phyloP scores from a whole-genome alignment of 345 rosid species.

The Nephelium lappaceum region DNA sequence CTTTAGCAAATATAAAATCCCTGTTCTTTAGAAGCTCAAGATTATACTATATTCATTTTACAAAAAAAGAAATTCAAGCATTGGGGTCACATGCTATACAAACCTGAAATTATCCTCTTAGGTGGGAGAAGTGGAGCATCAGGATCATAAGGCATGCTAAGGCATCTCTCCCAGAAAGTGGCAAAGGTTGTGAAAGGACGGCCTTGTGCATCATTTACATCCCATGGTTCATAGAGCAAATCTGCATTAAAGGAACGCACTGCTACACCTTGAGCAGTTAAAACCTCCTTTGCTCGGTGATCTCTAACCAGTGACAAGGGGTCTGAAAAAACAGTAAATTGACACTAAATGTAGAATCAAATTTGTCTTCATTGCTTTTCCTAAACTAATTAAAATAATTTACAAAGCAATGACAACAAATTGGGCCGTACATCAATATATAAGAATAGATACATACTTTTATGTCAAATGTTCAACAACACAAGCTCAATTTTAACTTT shows the following conservation, averaged over 20 bases:
- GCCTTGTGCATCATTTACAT: constrained; percentile 79
- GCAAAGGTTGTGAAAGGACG: constrained; percentile 74
- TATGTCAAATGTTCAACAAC: background rate
- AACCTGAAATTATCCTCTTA: constrained; percentile 89
- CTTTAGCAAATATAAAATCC: background rate
- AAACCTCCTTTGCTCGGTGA: constrained; percentile 83
- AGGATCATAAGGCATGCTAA: constrained; percentile 96
- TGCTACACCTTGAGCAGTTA: constrained; percentile 70
- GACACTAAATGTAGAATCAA: constrained; percentile 3
- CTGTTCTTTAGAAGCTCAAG: background rate
- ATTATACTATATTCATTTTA: background rate
- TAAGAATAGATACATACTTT: too few relatives aligned
- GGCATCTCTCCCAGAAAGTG: constrained; percentile 93
- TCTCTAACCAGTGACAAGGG: constrained; percentile 92
- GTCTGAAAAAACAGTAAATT: constrained; percentile 59
- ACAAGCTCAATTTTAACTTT: background rate
- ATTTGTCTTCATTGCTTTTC: background rate
- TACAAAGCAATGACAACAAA: constrained; percentile 7
- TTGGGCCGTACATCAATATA: background rate
- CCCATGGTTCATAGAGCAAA: constrained; percentile 99
- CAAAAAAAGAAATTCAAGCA: background rate
- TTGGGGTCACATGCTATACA: constrained; percentile 4
- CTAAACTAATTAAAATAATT: constrained; percentile 3
- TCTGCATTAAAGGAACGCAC: constrained; percentile 90
- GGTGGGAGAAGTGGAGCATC: constrained; percentile 98